Percentiles rank a stretch among this genome's conserved stretches.
These are phyloP conservation scores for Phialophora expanda DNA, from an alignment of 2,329 filamentous ascomycete species.

Conservation along the genomic window DNA sequence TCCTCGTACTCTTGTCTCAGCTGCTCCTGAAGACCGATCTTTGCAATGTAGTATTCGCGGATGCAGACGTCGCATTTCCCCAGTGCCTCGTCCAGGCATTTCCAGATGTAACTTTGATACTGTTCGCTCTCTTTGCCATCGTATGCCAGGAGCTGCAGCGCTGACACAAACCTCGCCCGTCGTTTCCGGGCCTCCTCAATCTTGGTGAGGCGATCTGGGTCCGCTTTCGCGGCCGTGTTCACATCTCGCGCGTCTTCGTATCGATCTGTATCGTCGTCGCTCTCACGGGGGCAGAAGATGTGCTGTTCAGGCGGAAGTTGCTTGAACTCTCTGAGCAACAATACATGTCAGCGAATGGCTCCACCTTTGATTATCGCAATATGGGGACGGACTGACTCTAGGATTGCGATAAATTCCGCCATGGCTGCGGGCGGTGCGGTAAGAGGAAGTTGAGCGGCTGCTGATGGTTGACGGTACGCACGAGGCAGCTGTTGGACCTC, in stretches of 20 bases:
- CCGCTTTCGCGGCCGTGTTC: slow-evolving; percentile 50
- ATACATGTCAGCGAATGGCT: neutral
- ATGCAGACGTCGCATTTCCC: slow-evolving; percentile 72
- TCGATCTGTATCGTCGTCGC: slow-evolving; percentile 66
- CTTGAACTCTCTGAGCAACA: slow-evolving; percentile 46
- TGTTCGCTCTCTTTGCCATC: slow-evolving; percentile 64
- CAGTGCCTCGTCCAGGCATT: slow-evolving; percentile 63
- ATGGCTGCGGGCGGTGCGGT: slow-evolving; percentile 29
- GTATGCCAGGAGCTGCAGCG: slow-evolving; percentile 71
- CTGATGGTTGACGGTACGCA: slow-evolving; percentile 3
- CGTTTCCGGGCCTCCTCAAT: slow-evolving; percentile 63
- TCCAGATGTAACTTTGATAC: slow-evolving; percentile 65
- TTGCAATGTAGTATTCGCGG: slow-evolving; percentile 73
- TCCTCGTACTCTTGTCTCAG: slow-evolving; percentile 63
- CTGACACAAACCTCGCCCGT: slow-evolving; percentile 68
- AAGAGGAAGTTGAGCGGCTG: neutral
- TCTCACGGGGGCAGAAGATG: slow-evolving; percentile 70
- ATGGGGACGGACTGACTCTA: slow-evolving; percentile 46
- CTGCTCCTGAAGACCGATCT: slow-evolving; percentile 66
- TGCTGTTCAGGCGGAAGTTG: slow-evolving; percentile 58
- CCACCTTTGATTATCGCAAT: neutral
- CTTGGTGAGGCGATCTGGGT: slow-evolving; percentile 44
- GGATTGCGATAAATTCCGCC: slow-evolving; percentile 50
- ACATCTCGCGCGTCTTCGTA: slow-evolving; percentile 62
- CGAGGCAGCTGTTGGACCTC: slow-evolving; percentile 17